These are phyloP conservation scores for Plasmodium vivax DNA, from an alignment of 169 alveolate species.

Conservation along the genomic window DNA sequence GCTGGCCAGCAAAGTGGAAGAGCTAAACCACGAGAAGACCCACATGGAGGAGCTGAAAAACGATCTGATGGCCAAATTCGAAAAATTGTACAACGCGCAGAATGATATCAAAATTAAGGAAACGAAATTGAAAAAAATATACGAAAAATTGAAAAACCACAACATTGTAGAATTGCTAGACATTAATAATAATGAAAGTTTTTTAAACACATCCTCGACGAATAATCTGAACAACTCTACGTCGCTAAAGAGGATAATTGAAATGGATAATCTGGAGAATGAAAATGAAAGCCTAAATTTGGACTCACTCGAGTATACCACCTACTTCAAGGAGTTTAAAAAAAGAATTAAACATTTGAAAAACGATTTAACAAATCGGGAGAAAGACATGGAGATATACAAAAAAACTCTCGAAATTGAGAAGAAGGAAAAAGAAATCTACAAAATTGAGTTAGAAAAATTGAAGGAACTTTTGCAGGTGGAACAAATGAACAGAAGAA, in stretches of 20 bases:
- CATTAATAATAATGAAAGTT: constrained; percentile 14
- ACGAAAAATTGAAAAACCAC: constrained; percentile 61
- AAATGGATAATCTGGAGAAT: constrained; percentile 9
- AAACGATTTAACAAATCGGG: constrained; percentile 24
- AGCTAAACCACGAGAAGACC: constrained; percentile 24
- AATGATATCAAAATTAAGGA: constrained; percentile 64
- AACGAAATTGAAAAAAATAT: constrained; percentile 53
- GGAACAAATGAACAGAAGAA: constrained; percentile 40
- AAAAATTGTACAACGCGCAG: constrained; percentile 46
- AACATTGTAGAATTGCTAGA: constrained; percentile 39
- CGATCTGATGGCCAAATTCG: constrained; percentile 47
- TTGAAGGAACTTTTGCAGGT: constrained; percentile 23
- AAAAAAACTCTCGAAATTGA: constrained; percentile 56
- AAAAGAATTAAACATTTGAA: constrained; percentile 47
- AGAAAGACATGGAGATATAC: constrained; percentile 57
- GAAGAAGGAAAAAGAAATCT: constrained; percentile 50
- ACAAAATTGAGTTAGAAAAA: constrained; percentile 47
- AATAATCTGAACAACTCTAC: background rate
- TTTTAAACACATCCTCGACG: background rate
- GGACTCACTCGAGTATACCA: constrained; percentile 52
- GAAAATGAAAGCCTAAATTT: constrained; percentile 45
- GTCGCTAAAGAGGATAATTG: constrained; percentile 17
- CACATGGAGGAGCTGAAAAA: constrained; percentile 64
- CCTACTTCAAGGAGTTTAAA: constrained; percentile 58
- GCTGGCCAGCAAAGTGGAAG: constrained; percentile 9